These are phyloP conservation scores for Magnaporthiopsis poae DNA, from an alignment of 2,329 filamentous ascomycete species.

Conservation along the genomic window DNA sequence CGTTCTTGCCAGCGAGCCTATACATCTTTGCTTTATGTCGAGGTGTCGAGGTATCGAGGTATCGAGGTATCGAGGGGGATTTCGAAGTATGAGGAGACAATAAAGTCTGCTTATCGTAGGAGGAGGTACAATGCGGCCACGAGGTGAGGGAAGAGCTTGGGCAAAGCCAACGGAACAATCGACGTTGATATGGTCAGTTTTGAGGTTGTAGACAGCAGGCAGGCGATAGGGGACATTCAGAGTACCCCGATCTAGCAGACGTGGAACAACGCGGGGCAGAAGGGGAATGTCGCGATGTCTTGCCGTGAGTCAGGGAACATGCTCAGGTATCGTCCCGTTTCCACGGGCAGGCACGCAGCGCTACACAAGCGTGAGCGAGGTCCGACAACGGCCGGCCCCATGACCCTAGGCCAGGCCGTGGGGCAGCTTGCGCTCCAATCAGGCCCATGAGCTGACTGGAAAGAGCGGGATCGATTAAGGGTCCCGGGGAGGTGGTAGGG, in stretches of 20 bases:
- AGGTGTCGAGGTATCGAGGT: not conserved
- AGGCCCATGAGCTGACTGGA: not conserved
- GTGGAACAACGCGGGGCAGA: not conserved
- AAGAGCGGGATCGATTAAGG: not conserved
- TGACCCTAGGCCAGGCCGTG: not conserved
- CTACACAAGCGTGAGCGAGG: not conserved
- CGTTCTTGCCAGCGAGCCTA: constrained; percentile 47
- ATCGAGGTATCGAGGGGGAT: not conserved
- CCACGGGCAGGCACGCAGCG: not conserved
- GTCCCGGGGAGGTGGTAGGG: not conserved
- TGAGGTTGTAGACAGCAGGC: too few species aligned
- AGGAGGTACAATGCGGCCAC: not conserved
- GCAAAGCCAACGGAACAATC: not conserved
- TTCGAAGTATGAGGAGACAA: not conserved
- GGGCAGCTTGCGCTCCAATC: not conserved
- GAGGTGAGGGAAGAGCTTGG: not conserved
- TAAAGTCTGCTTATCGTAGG: not conserved
- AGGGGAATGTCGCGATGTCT: not conserved
- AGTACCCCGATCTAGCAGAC: not conserved
- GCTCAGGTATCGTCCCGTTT: not conserved
- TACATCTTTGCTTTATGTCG: not conserved
- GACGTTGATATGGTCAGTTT: not conserved
- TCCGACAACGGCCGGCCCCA: not conserved
- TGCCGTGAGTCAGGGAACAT: not conserved
- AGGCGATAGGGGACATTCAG: not conserved